Percentiles rank a stretch among this genome's conserved stretches.
These are phyloP conservation scores for Phytophthora foliorum DNA, from an alignment of 352 stramenopile species.

Conservation along the genomic window DNA sequence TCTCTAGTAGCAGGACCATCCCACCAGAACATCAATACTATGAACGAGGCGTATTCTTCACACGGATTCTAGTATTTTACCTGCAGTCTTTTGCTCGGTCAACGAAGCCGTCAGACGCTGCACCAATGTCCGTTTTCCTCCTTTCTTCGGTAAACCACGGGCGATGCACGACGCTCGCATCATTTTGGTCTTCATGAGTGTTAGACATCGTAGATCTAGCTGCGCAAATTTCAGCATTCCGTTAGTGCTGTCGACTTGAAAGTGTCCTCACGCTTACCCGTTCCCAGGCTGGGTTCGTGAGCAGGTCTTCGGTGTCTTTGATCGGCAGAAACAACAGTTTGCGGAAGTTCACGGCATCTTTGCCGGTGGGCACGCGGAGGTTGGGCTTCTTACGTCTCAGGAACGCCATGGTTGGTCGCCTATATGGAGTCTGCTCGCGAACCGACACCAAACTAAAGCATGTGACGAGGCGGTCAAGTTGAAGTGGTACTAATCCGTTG, in stretches of 20 bases:
- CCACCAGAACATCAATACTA: background rate
- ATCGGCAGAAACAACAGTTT: conserved; percentile 83
- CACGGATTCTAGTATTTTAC: conserved; percentile 22
- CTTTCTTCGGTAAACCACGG: conserved; percentile 65
- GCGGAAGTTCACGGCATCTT: conserved; percentile 81
- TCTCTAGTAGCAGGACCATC: conserved; percentile 49
- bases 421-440: conserved; percentile 7
- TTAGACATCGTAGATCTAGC: conserved; percentile 83
- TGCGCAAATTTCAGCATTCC: conserved; percentile 24
- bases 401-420: conserved; percentile 56
- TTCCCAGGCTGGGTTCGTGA: conserved; percentile 78
- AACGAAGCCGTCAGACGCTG: conserved; percentile 67
- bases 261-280: conserved; percentile 37
- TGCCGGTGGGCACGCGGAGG: conserved; percentile 75
- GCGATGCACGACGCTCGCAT: conserved; percentile 82
- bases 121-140: conserved; percentile 71
- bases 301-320: conserved; percentile 72
- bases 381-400: conserved; percentile 70
- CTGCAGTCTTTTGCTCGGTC: conserved; percentile 64
- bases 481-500: conserved; percentile 6
- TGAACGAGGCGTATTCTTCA: background rate
- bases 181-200: conserved; percentile 89
- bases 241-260: background rate
- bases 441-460: conserved; percentile 31
- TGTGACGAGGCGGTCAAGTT: conserved; percentile 22